Base-by-base conservation (phyloP, 2,329 filamentous ascomycete genomes). In the Paraphaeosphaeria sporulosa region DNA sequence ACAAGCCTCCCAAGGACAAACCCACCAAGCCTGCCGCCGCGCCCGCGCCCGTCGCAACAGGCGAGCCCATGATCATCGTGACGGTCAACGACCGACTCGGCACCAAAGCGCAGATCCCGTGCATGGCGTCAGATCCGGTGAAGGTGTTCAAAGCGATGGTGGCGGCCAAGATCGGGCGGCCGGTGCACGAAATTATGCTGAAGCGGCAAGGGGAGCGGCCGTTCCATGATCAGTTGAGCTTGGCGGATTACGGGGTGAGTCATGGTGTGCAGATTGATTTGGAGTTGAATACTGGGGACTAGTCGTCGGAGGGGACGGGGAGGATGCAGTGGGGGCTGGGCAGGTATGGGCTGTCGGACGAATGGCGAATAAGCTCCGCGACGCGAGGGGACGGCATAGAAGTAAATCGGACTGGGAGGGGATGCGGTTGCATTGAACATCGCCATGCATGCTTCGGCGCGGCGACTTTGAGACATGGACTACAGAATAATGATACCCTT, bases 21-120 rank as follows among this genome's bases (percentile, higher is more conserved):
- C 65, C 25, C 25, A 4, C 25, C 65, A 75, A 68, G 27, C 60
- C 67, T 4, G 60, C 76, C 10, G 40, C 63, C 6, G 63, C 76
- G 32, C 72, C 80, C 8, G 43, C 62, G 3, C 7, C 60, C 7
- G 36, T 63, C 3, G 59, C 65, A 5, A 49, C 58, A 2, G 63
- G 83, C 6, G 90, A 96, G 73, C 90, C 93, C 58, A 96, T 97
- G 90, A 97, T 98, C 67, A 87, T 96, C 54, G 94, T 98, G 19
- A 88, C 94, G 71, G 89, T 98, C 73, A 98, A 98, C 76, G 94
- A 98, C 78, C 87, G 94, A n/a, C 82, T 98, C 38, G 94, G 94
- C 13, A 97, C 94, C n/a, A 97, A 97, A 73, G 92, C 94, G 17
- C 90, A 92, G 55, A 95, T 98, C 64, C 94, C 94, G 0, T 97